These are phyloP conservation scores for Beta macrorhiza DNA, from an alignment of 179 eudicot species.

Conservation along the genomic window DNA sequence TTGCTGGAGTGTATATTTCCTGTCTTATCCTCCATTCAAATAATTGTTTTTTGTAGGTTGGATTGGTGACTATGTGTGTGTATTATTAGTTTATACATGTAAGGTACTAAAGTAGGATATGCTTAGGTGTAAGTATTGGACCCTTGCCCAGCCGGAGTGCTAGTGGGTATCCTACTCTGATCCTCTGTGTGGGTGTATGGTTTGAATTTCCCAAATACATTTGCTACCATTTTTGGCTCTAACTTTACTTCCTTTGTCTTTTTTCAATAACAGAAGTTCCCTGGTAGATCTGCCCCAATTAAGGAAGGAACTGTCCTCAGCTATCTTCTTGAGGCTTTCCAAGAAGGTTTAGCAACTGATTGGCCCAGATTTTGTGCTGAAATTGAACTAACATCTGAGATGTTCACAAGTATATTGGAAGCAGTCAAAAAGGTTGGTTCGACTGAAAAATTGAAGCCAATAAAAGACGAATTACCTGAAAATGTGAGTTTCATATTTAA, in stretches of 20 bases:
- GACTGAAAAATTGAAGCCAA: conserved; percentile 70
- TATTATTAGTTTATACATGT: background rate
- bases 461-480: conserved; percentile 80
- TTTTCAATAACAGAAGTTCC: conserved; percentile 47
- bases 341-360: conserved; percentile 59
- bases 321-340: conserved; percentile 73
- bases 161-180: background rate
- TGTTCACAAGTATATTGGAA: conserved; percentile 34
- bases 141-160: background rate
- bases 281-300: conserved; percentile 80
- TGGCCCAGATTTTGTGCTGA: conserved; percentile 69
- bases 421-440: conserved; percentile 69
- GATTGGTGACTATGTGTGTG: background rate
- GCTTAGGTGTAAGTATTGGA: background rate
- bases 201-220: background rate
- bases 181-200: background rate
- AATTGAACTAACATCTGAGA: conserved; percentile 54
- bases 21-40: background rate
- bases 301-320: conserved; percentile 65
- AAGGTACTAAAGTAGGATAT: background rate
- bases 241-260: background rate
- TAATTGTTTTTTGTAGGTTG: background rate
- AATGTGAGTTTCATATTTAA: conserved; percentile 43
- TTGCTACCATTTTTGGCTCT: background rate
- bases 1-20: background rate